Conservation (phyloP, 805 yeast species). For the Kregervanrija delftensis region DNA sequence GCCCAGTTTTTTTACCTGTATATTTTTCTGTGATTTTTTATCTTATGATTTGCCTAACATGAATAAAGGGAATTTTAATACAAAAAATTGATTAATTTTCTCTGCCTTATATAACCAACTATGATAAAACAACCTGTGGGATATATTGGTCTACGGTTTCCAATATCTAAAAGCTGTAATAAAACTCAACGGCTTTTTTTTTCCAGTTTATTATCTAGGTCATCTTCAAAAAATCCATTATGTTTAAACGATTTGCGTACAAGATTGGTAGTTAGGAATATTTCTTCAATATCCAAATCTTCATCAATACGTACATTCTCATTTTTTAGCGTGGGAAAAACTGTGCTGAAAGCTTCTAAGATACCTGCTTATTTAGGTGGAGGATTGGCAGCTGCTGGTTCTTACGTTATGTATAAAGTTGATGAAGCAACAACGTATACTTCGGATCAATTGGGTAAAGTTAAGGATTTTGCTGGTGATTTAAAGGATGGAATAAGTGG, state of each 20-base stretch:
- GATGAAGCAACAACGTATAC: constrained; percentile 78
- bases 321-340: constrained; percentile 40
- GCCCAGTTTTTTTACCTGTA: too few relatives aligned
- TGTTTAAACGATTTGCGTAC: neutral
- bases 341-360: constrained; percentile 46
- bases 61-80: too few relatives aligned
- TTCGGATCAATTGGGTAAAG: constrained; percentile 52
- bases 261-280: neutral
- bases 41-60: too few relatives aligned
- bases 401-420: constrained; percentile 85
- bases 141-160: too few relatives aligned
- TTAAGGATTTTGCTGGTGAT: constrained; percentile 57
- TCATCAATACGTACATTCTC: constrained; percentile 19
- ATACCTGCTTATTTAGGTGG: constrained; percentile 85
- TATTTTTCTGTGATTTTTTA: too few relatives aligned
- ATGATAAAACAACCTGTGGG: too few relatives aligned
- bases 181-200: too few relatives aligned
- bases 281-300: constrained; percentile 1
- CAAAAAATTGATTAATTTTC: too few relatives aligned
- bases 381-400: constrained; percentile 89
- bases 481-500: constrained; percentile 38
- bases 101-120: too few relatives aligned
- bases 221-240: too few relatives aligned
- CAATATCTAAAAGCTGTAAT: too few relatives aligned
- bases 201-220: too few relatives aligned